Conservation (phyloP, 129 eudicot genomes). For the Pseudognaphalium luteoalbum region DNA sequence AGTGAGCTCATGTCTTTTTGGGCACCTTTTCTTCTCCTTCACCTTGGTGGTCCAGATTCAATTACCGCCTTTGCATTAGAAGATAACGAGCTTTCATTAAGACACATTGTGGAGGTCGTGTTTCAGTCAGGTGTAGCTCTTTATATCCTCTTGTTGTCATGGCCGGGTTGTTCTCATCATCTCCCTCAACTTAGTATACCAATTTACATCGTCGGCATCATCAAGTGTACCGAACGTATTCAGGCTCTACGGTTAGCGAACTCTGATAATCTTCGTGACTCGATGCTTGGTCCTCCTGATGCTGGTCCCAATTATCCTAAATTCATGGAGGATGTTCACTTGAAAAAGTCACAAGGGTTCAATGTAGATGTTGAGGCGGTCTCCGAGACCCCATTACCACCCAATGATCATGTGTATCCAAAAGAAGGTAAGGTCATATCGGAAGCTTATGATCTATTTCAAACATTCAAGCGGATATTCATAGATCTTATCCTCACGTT, state of each 20-base stretch:
- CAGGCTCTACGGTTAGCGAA: slow-evolving; percentile 47
- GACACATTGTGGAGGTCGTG: slow-evolving; percentile 40
- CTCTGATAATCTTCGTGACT: slow-evolving; percentile 40
- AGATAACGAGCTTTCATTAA: slow-evolving; percentile 60
- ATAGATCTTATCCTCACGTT: slow-evolving; percentile 65
- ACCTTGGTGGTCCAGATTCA: slow-evolving; percentile 63
- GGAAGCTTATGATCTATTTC: slow-evolving; percentile 37
- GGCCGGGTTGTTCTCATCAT: slow-evolving; percentile 40
- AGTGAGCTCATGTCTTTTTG: slow-evolving; percentile 53
- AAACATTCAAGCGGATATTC: slow-evolving; percentile 55
- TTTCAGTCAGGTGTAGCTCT: slow-evolving; percentile 39
- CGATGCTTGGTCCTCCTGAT: slow-evolving; percentile 53
- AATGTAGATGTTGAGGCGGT: slow-evolving; percentile 43
- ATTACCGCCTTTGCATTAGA: slow-evolving; percentile 64
- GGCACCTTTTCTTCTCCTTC: slow-evolving; percentile 69
- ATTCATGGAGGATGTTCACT: slow-evolving; percentile 42
- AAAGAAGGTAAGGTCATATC: slow-evolving; percentile 19
- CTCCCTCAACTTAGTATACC: slow-evolving; percentile 33
- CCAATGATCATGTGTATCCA: slow-evolving; percentile 14
- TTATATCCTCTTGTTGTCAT: slow-evolving; percentile 45
- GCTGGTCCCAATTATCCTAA: slow-evolving; percentile 61
- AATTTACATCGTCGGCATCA: slow-evolving; percentile 32
- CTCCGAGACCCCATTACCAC: slow-evolving; percentile 32
- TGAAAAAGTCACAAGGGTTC: slow-evolving; percentile 56
- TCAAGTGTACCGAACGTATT: slow-evolving; percentile 50